phyloP scores from a whole-genome alignment of 2,329 filamentous ascomycete species.

The Cylindrodendrum hubeiense region DNA sequence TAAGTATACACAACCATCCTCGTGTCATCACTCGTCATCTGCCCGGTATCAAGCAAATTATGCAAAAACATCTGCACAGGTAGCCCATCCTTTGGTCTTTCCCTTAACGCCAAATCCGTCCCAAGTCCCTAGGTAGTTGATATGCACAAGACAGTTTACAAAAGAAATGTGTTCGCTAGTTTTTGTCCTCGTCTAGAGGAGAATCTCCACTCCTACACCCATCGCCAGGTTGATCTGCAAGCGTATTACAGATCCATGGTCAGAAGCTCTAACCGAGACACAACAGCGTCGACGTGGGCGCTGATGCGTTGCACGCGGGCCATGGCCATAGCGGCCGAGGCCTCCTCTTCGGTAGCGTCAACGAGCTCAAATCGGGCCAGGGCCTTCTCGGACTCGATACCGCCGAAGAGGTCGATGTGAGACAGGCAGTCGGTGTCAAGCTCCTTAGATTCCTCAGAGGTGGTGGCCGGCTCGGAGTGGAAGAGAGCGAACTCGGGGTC shows the following conservation, averaged over 20 bases:
- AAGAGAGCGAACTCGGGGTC: constrained; percentile 73
- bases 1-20: constrained; percentile 45
- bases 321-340: constrained; percentile 58
- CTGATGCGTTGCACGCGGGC: constrained; percentile 64
- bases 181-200: constrained; percentile 33
- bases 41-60: constrained; percentile 39
- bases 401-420: constrained; percentile 61
- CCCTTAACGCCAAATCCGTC: constrained; percentile 40
- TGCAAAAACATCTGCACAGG: constrained; percentile 34
- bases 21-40: constrained; percentile 44
- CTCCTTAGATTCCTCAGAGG: constrained; percentile 49
- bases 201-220: constrained; percentile 12
- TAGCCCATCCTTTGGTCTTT: constrained; percentile 34
- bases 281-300: constrained; percentile 50
- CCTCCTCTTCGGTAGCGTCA: constrained; percentile 65
- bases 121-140: constrained; percentile 31
- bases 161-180: constrained; percentile 38
- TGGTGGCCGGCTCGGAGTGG: constrained; percentile 55
- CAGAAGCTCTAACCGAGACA: constrained; percentile 54
- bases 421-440: constrained; percentile 58
- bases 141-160: constrained; percentile 39
- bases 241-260: constrained; percentile 49
- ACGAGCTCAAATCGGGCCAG: constrained; percentile 74
- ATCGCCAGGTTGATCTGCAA: not conserved
- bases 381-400: constrained; percentile 73